These are phyloP conservation scores for Lactifluus subvellereus DNA, from an alignment of 768 basidiomycete species.

Conservation along the genomic window DNA sequence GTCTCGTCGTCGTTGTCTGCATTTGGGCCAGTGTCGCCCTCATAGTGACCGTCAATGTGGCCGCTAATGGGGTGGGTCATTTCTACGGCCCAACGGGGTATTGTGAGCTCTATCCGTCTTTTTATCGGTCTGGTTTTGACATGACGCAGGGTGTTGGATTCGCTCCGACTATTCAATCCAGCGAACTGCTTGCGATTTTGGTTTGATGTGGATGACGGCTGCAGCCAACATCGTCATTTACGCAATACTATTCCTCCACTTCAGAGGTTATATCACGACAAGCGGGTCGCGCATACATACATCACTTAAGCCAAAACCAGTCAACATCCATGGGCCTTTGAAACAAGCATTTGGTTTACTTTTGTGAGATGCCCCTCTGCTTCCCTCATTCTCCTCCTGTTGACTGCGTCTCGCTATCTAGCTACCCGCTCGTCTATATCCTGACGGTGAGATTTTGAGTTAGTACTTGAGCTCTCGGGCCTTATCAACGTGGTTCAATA, in stretches of 20 bases:
- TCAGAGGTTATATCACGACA: not conserved
- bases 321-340: not conserved
- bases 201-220: not conserved
- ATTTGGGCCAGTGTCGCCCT: not conserved
- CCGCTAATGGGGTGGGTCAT: not conserved
- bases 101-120: not conserved
- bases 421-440: not conserved
- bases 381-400: not conserved
- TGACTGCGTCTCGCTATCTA: not conserved
- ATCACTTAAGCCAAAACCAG: not conserved
- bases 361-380: not conserved
- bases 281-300: not conserved
- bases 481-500: not conserved
- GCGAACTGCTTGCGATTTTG: not conserved
- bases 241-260: too few species aligned
- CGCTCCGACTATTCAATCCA: not conserved
- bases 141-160: not conserved
- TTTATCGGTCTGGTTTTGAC: not conserved
- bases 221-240: not conserved
- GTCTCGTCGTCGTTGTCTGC: not conserved
- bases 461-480: too few species aligned
- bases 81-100: not conserved
- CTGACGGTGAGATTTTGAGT: not conserved
- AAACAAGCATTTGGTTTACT: not conserved
- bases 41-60: not conserved